Base-by-base conservation (phyloP, 192 early-diverging fungal species). In the Coemansia umbellata region DNA sequence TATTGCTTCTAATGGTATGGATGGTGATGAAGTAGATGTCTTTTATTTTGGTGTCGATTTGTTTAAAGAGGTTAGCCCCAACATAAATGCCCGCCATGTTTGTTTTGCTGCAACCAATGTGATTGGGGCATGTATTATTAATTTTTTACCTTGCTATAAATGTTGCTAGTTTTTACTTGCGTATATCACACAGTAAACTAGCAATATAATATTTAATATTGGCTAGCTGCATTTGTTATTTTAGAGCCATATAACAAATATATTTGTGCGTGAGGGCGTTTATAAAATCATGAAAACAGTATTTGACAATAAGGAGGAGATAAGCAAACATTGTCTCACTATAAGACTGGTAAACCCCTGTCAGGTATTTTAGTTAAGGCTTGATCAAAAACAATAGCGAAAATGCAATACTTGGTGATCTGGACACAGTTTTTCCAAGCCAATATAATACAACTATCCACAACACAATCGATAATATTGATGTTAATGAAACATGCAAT, bases 391-490 rank as follows among this genome's bases (percentile, higher is more conserved):
- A 83, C 5, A 80, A 82, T 42, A 84, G 87, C 53, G 84, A 85
- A 36, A 67, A 74, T 58, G 82, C 79, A 18, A 84, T 79, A 0
- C 56, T 89, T 7, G 24, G 66, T 7, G 80, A 82, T 42, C 73
- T 87, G 19, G 81, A 83, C 36, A 84, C 87, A 56, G 37, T 89
- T 5, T 85, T 86, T 54, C 78, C 82, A 44, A 85, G 83, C 31
- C 49, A 73, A 3, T 84, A 81, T 52, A 88, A 91, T 60, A 64
- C 86, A 53, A 67, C 51, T 0, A 49, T 91, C 18, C 88, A 91
- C 58, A 80, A 63, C 41, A 28, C 50, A 22, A 53, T 66, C 27
- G 63, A 30, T 0, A 4, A 33, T 6, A 23, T 66, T 1, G n/a
- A n/a, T n/a, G n/a, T n/a, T n/a, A n/a, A n/a, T n/a, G n/a, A n/a